Evolutionary conservation across 495 filamentous ascomycete species (phyloP).

Genomic region (Arthonia radiata): DNA sequence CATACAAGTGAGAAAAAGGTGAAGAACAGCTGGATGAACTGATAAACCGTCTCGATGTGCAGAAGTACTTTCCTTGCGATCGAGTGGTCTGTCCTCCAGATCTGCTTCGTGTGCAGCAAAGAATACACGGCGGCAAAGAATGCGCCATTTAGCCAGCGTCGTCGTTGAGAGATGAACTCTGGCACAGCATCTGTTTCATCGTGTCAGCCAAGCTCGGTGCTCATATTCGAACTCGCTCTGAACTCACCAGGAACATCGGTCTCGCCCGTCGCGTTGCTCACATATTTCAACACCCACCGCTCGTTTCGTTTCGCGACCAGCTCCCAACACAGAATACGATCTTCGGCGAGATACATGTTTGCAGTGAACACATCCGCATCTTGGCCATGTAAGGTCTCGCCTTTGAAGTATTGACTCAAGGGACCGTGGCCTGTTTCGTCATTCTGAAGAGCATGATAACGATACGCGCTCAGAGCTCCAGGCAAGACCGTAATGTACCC

Average conservation of each 20-base stretch:
- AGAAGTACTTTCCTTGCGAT: conserved; percentile 68
- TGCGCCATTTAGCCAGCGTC: conserved; percentile 94
- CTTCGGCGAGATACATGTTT: conserved; percentile 98
- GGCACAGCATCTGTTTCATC: conserved; percentile 37
- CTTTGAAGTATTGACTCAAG: conserved; percentile 96
- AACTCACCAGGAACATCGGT: conserved; percentile 80
- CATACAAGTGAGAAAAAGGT: conserved; percentile 80
- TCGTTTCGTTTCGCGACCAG: conserved; percentile 85
- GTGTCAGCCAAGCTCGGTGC: conserved; percentile 1
- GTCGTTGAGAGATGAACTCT: conserved; percentile 87
- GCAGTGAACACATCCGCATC: conserved; percentile 97
- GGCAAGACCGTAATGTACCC: conserved; percentile 95
- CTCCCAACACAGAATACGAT: conserved; percentile 98
- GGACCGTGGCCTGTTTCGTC: conserved; percentile 89
- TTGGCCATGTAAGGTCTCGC: conserved; percentile 86
- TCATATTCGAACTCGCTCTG: neutral
- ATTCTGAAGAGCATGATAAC: conserved; percentile 92
- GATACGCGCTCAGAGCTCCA: conserved; percentile 81
- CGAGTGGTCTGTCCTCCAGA: conserved; percentile 88
- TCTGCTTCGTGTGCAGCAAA: conserved; percentile 75
- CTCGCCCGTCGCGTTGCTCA: conserved; percentile 83
- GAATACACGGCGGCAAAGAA: conserved; percentile 99
- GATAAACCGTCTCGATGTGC: conserved; percentile 91
- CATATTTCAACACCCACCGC: conserved; percentile 93
- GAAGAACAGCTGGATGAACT: conserved; percentile 72